Evolutionary conservation across 2,329 filamentous ascomycete species (phyloP).

Genomic region (Lecanosticta acicola): DNA sequence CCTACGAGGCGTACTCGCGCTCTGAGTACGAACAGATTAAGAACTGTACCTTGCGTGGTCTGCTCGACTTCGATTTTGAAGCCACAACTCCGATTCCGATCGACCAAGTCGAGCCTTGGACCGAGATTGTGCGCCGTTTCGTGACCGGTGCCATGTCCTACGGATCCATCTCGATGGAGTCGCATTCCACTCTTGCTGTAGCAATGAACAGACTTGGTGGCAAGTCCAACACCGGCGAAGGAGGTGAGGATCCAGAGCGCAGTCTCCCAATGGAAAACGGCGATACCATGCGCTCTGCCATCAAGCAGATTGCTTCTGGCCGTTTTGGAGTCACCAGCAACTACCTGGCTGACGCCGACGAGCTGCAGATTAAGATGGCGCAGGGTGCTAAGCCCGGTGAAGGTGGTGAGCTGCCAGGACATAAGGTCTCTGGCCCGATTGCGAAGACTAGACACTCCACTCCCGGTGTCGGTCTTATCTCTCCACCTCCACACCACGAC

Average conservation of each 20-base stretch:
- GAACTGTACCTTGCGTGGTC: slow-evolving; percentile 85
- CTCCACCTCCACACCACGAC: slow-evolving; percentile 92
- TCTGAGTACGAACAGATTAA: slow-evolving; percentile 96
- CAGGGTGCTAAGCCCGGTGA: slow-evolving; percentile 97
- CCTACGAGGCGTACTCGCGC: slow-evolving; percentile 91
- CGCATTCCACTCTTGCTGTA: slow-evolving; percentile 88
- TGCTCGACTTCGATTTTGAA: slow-evolving; percentile 95
- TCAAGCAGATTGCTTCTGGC: slow-evolving; percentile 95
- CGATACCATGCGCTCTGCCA: slow-evolving; percentile 93
- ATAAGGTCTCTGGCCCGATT: slow-evolving; percentile 94
- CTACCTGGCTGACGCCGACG: slow-evolving; percentile 90
- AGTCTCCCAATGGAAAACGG: slow-evolving; percentile 82
- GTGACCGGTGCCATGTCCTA: slow-evolving; percentile 98
- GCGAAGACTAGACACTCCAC: slow-evolving; percentile 93
- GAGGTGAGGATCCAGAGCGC: slow-evolving; percentile 90
- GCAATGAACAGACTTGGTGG: slow-evolving; percentile 96
- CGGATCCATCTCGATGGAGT: slow-evolving; percentile 97
- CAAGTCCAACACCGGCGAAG: slow-evolving; percentile 96
- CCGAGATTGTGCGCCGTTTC: slow-evolving; percentile 92
- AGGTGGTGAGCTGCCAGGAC: slow-evolving; percentile 91
- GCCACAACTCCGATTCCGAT: slow-evolving; percentile 79
- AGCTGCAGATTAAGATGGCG: slow-evolving; percentile 99
- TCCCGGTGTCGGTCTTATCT: slow-evolving; percentile 91
- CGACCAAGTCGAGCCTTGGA: slow-evolving; percentile 97
- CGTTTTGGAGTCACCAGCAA: slow-evolving; percentile 94